Conservation (phyloP, 2,329 filamentous ascomycete species). For the Aspergillus chevalieri region DNA sequence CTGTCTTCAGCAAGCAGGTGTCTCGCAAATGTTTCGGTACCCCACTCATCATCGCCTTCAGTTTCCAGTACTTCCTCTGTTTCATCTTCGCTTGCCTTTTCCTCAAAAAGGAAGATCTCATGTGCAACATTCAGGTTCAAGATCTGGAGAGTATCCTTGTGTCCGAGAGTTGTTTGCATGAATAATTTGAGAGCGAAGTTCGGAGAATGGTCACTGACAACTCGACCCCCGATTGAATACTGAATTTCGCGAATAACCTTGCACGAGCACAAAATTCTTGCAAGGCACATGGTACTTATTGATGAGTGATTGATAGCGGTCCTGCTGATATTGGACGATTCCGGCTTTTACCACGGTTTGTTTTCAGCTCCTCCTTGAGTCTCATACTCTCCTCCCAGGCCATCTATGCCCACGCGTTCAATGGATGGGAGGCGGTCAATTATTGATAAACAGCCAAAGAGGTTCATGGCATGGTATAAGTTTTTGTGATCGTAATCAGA, state of each 20-base stretch:
- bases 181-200: constrained; percentile 12
- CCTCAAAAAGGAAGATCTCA: no score
- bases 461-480: constrained; percentile 3
- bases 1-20: no score
- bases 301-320: constrained; percentile 11
- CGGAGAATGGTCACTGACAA: no score
- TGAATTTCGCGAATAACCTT: constrained; percentile 10
- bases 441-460: constrained; percentile 6
- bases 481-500: no score
- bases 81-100: no score
- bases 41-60: no score
- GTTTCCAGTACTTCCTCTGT: no score
- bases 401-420: constrained; percentile 11
- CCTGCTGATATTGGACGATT: constrained; percentile 11
- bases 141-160: constrained; percentile 14
- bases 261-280: constrained; percentile 9
- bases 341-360: background rate
- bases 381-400: background rate
- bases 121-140: constrained; percentile 10
- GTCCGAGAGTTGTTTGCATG: constrained; percentile 9
- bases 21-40: no score
- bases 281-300: constrained; percentile 5
- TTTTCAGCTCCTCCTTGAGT: no score
- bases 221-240: constrained; percentile 13
- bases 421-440: constrained; percentile 15